phyloP scores from a whole-genome alignment of 176 grass and related monocot genomes.

The Puya raimondii region DNA sequence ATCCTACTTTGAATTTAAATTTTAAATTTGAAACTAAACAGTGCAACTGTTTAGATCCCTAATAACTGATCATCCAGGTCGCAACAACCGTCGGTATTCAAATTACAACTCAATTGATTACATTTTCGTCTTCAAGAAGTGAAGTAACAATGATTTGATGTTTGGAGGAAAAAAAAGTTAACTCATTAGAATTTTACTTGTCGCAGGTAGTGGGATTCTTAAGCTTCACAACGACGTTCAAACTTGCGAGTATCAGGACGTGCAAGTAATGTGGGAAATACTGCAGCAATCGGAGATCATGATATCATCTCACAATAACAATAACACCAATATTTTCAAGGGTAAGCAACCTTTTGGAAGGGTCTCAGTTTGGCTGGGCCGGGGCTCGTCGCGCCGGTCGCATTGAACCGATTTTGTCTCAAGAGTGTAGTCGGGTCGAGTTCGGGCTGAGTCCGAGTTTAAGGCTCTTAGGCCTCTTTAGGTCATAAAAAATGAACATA shows the following conservation, averaged over 20 bases:
- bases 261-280: conserved; percentile 71
- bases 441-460: neutral
- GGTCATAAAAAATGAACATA: too few species aligned
- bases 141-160: neutral
- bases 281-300: conserved; percentile 40
- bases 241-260: conserved; percentile 52
- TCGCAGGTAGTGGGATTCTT: conserved; percentile 22
- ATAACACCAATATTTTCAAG: too few species aligned
- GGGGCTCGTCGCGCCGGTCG: neutral
- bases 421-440: neutral
- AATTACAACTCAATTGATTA: too few species aligned
- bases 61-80: too few species aligned
- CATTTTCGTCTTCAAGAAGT: too few species aligned
- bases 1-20: too few species aligned
- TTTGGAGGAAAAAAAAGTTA: neutral
- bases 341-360: neutral
- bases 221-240: conserved; percentile 49
- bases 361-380: conserved; percentile 18
- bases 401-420: neutral
- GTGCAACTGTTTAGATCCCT: too few species aligned
- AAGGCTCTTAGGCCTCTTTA: too few species aligned
- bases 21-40: too few species aligned
- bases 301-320: neutral
- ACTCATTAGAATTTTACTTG: neutral
- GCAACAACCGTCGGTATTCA: too few species aligned